These are phyloP conservation scores for Chrysosporium keratinophilum DNA, from an alignment of 2,329 filamentous ascomycete species.

Conservation along the genomic window DNA sequence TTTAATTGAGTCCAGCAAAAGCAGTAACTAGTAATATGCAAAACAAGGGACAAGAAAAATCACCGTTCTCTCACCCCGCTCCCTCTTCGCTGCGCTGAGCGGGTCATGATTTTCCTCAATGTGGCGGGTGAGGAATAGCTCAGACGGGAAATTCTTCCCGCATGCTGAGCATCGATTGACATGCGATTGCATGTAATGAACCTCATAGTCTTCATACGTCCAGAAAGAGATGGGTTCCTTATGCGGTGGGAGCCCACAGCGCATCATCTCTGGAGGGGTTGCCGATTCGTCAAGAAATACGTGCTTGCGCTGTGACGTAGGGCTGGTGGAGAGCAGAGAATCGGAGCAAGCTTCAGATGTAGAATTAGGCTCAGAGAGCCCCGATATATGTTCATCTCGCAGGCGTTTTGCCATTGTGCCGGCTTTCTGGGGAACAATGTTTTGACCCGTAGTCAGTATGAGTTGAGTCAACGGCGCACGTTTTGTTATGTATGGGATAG, in stretches of 20 bases:
- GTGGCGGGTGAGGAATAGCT: conserved; percentile 69
- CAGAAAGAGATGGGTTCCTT: conserved; percentile 57
- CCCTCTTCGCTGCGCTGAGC: conserved; percentile 58
- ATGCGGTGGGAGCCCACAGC: conserved; percentile 74
- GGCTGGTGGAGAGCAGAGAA: conserved; percentile 23
- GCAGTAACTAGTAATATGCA: background rate
- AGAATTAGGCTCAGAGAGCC: conserved; percentile 27
- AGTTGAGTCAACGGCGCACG: no score
- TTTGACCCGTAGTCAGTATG: no score
- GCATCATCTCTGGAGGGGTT: conserved; percentile 46
- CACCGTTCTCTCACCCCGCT: conserved; percentile 77
- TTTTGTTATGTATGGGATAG: no score
- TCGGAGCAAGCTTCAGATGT: conserved; percentile 16
- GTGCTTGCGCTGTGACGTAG: conserved; percentile 42
- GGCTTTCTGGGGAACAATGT: background rate
- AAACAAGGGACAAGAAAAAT: background rate
- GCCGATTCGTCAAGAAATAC: conserved; percentile 39
- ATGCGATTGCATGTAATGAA: conserved; percentile 73
- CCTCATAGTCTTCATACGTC: conserved; percentile 70
- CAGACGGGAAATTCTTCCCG: conserved; percentile 74
- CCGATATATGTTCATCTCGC: conserved; percentile 42
- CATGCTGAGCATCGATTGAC: conserved; percentile 79
- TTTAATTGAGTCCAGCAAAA: background rate
- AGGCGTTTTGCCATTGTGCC: conserved; percentile 50
- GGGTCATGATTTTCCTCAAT: conserved; percentile 88